Percentiles rank a stretch among this genome's conserved stretches.
These are phyloP conservation scores for Phycomyces nitens DNA, from an alignment of 192 early-diverging fungal genomes.

Conservation along the genomic window DNA sequence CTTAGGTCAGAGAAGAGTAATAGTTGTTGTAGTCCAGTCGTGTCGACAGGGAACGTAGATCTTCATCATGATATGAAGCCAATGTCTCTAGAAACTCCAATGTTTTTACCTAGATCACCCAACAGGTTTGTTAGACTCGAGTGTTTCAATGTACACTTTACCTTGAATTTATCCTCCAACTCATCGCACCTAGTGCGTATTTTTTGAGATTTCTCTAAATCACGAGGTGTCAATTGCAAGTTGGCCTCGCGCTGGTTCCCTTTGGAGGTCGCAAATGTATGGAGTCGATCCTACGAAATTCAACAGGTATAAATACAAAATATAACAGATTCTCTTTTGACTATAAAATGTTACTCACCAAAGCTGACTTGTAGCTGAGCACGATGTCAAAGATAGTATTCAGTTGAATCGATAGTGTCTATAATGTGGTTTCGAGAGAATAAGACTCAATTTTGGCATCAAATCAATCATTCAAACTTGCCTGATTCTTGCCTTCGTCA, in stretches of 20 bases:
- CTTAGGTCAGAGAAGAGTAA: constrained; percentile 35
- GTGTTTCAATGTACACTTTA: constrained; percentile 25
- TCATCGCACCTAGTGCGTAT: constrained; percentile 21
- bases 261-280: constrained; percentile 42
- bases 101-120: constrained; percentile 42
- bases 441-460: background rate
- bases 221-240: background rate
- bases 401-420: constrained; percentile 43
- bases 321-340: background rate
- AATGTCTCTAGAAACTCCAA: constrained; percentile 38
- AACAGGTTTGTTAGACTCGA: too few species aligned
- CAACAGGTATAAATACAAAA: background rate
- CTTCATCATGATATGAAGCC: constrained; percentile 59
- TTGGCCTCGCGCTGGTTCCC: constrained; percentile 29
- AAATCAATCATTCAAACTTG: too few species aligned
- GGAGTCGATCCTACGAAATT: constrained; percentile 44
- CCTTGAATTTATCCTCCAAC: constrained; percentile 33
- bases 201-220: constrained; percentile 13
- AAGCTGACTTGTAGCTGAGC: constrained; percentile 50
- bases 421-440: background rate
- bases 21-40: constrained; percentile 81
- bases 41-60: constrained; percentile 70
- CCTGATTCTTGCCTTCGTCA: constrained; percentile 38
- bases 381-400: constrained; percentile 62
- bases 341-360: constrained; percentile 9